A percentile compares a stretch with the other conserved stretches of the same genome.
phyloP scores from a whole-genome alignment of 176 grass and related monocot species.

The Olyra latifolia region DNA sequence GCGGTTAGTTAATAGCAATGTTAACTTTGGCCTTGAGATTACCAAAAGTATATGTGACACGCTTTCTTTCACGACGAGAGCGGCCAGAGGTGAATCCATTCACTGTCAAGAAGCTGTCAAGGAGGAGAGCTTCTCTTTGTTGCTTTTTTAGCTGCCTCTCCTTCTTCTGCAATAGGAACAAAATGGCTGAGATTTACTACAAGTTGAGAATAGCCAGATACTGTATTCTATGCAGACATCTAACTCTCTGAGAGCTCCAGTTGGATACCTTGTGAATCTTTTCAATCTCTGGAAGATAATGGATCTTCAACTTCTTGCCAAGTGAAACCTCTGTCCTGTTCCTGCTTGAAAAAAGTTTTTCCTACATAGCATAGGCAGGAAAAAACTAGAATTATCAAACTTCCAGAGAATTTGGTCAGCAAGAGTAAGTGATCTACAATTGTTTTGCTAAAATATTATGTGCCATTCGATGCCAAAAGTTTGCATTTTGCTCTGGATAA shows the following conservation, averaged over 20 bases:
- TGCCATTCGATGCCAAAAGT: conserved; percentile 1
- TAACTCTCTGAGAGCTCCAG: conserved; percentile 39
- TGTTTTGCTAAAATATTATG: conserved; percentile 6
- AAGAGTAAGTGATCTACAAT: neutral
- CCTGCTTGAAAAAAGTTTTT: conserved; percentile 90
- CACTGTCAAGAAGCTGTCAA: conserved; percentile 70
- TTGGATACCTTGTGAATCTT: conserved; percentile 82
- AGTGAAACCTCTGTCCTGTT: conserved; percentile 90
- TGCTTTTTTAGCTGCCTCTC: conserved; percentile 90
- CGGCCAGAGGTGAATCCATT: conserved; percentile 83
- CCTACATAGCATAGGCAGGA: conserved; percentile 52
- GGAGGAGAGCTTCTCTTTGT: conserved; percentile 93
- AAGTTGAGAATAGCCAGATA: neutral
- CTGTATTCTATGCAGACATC: conserved; percentile 3
- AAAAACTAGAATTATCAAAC: conserved; percentile 23
- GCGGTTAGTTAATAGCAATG: conserved; percentile 16
- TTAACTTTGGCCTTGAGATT: conserved; percentile 21
- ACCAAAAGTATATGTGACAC: conserved; percentile 97
- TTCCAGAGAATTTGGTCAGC: neutral
- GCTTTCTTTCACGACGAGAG: conserved; percentile 84
- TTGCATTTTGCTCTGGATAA: conserved; percentile 10
- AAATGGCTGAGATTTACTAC: neutral
- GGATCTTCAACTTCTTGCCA: conserved; percentile 89
- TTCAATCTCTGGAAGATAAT: conserved; percentile 93
- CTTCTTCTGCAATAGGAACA: conserved; percentile 68